Conservation (phyloP, 2,329 filamentous ascomycete genomes). For the Chrysosporium keratinophilum region DNA sequence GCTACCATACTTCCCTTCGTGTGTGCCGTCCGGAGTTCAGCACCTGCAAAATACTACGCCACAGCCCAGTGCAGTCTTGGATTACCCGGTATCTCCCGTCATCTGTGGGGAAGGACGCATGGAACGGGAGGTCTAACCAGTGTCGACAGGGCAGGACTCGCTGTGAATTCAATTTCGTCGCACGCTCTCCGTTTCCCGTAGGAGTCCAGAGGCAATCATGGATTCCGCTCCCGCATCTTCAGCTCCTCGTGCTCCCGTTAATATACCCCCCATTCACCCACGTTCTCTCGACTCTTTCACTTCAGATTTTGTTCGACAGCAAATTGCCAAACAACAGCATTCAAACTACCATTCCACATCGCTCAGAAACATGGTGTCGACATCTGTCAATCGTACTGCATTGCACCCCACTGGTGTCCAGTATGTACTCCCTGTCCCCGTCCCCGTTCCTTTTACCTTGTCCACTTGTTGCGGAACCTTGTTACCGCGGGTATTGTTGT, state of each 20-base stretch:
- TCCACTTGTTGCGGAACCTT: slow-evolving; percentile 14
- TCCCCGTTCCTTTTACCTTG: slow-evolving; percentile 14
- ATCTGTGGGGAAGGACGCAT: slow-evolving; percentile 9
- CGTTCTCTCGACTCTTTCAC: slow-evolving; percentile 17
- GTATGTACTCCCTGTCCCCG: slow-evolving; percentile 46
- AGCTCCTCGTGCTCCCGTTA: slow-evolving; percentile 25
- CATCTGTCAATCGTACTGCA: slow-evolving; percentile 75
- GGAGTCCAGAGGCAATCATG: slow-evolving; percentile 3
- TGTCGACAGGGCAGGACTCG: slow-evolving; percentile 4
- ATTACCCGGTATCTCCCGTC: slow-evolving; percentile 13
- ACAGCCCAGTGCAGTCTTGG: slow-evolving; percentile 1
- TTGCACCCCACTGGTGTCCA: slow-evolving; percentile 84
- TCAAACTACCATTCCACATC: slow-evolving; percentile 52
- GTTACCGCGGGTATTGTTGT: slow-evolving; percentile 10
- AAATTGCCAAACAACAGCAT: slow-evolving; percentile 47
- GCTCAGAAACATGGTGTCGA: slow-evolving; percentile 42
- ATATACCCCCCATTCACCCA: slow-evolving; percentile 36
- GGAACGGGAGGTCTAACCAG: slow-evolving; percentile 11
- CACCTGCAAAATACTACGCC: slow-evolving; percentile 7
- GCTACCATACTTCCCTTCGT: slow-evolving; percentile 6
- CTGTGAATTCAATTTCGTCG: slow-evolving; percentile 7
- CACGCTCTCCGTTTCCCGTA: slow-evolving; percentile 1
- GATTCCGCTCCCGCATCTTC: slow-evolving; percentile 7
- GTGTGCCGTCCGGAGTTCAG: neutral
- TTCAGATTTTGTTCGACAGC: slow-evolving; percentile 49